Evolutionary conservation across 345 rosid species (phyloP).

Genomic region (Populus nigra): DNA sequence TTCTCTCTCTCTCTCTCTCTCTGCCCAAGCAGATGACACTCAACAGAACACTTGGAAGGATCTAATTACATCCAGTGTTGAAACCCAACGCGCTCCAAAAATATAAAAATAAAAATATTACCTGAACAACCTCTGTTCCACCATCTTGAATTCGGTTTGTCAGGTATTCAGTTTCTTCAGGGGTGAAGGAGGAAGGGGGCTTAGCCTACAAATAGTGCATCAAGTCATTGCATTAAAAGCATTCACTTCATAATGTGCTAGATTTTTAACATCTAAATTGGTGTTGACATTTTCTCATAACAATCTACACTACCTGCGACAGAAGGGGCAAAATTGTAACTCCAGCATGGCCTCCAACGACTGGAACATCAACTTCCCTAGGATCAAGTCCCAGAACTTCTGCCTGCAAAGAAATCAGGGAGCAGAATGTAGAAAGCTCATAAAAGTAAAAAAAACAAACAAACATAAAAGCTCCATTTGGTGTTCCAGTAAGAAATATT

Average conservation of each 20-base stretch:
- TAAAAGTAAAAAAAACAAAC: not conserved
- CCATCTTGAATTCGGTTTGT: constrained; percentile 37
- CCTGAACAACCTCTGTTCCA: constrained; percentile 38
- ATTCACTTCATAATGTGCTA: not conserved
- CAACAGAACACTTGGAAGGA: constrained; percentile 1
- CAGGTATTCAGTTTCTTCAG: constrained; percentile 30
- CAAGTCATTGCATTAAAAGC: not conserved
- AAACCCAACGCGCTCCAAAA: not conserved
- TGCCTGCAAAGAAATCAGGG: constrained; percentile 9
- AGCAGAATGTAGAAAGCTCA: not conserved
- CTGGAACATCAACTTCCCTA: constrained; percentile 30
- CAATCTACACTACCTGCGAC: constrained; percentile 20
- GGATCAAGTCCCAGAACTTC: constrained; percentile 38
- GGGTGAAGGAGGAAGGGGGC: constrained; percentile 29
- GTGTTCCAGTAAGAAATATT: not conserved
- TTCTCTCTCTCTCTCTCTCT: not conserved
- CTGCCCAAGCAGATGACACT: not conserved
- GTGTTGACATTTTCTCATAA: not conserved
- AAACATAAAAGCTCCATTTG: too few relatives aligned
- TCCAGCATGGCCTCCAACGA: constrained; percentile 39
- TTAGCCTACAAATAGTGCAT: constrained; percentile 21
- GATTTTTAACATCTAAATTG: not conserved
- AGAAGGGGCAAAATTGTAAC: constrained; percentile 35
- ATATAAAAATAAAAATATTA: not conserved
- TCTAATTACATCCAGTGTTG: not conserved